Evolutionary conservation across 1,139 yeast genomes (phyloP).

Genomic region (Yamadazyma trypodendri): DNA sequence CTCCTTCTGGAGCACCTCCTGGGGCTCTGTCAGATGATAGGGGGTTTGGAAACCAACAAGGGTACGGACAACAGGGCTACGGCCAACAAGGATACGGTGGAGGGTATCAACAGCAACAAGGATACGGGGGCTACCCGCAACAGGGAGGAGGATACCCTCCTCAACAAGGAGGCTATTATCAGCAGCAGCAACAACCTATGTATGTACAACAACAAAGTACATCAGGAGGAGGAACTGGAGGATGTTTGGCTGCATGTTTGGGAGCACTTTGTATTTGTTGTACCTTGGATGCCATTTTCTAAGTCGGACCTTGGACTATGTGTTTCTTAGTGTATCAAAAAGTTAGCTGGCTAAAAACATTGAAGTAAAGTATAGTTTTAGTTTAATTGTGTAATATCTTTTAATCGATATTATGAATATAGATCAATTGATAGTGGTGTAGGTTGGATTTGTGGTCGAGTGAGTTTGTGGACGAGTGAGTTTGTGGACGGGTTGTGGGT

Average conservation of each 20-base stretch:
- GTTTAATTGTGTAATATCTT: neutral
- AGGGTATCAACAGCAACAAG: slow-evolving; percentile 30
- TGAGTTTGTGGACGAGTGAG: too few species aligned
- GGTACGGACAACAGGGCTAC: slow-evolving; percentile 15
- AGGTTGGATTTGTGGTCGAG: too few species aligned
- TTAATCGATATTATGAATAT: too few species aligned
- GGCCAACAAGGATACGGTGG: slow-evolving; percentile 28
- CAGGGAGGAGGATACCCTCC: slow-evolving; percentile 25
- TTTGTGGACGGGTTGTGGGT: too few species aligned
- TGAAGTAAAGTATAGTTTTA: neutral
- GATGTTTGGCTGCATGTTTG: slow-evolving; percentile 67
- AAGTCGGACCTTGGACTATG: slow-evolving; percentile 8
- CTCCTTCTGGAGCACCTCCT: slow-evolving; percentile 36
- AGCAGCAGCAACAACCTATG: slow-evolving; percentile 57
- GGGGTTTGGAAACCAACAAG: slow-evolving; percentile 23
- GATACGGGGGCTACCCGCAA: slow-evolving; percentile 40
- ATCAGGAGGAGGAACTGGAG: slow-evolving; percentile 29
- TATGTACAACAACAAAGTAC: slow-evolving; percentile 41
- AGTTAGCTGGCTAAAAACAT: neutral
- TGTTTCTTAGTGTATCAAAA: neutral
- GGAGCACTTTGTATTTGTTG: slow-evolving; percentile 76
- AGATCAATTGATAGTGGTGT: slow-evolving; percentile 2
- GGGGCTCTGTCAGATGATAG: slow-evolving; percentile 27
- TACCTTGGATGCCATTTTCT: slow-evolving; percentile 66
- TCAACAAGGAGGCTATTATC: slow-evolving; percentile 18